A percentile compares a stretch with the other conserved stretches of the same genome.
Conservation (phyloP, 1,139 yeast genomes). For the Pneumocystis oryctolagi region DNA sequence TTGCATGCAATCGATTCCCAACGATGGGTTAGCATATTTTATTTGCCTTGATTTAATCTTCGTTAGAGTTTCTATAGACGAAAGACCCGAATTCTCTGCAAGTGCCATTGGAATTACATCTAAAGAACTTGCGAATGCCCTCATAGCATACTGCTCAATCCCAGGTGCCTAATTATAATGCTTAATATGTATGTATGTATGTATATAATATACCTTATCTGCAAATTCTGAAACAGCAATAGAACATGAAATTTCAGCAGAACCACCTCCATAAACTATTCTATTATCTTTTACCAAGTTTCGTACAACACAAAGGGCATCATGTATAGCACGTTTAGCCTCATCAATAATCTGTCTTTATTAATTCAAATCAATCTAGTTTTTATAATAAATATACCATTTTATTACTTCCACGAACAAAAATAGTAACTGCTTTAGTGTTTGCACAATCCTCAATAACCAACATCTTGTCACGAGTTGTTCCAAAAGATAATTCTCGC, state of each 20-base stretch:
- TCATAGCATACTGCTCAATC: conserved; percentile 93
- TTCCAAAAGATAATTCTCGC: conserved; percentile 83
- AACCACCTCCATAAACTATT: conserved; percentile 97
- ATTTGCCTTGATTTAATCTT: conserved; percentile 73
- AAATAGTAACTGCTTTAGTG: conserved; percentile 82
- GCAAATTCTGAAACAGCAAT: conserved; percentile 85
- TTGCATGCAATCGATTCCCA: conserved; percentile 92
- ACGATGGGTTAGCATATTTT: conserved; percentile 47
- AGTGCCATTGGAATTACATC: conserved; percentile 88
- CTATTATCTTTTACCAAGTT: conserved; percentile 82
- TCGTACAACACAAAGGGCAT: conserved; percentile 92
- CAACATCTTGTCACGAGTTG: conserved; percentile 90
- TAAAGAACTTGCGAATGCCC: conserved; percentile 82
- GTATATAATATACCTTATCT: conserved; percentile 48
- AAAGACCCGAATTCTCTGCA: conserved; percentile 92
- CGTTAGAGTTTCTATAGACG: conserved; percentile 82
- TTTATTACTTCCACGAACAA: conserved; percentile 87
- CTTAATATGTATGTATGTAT: not conserved
- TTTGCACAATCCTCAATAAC: conserved; percentile 84
- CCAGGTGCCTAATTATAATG: conserved; percentile 29
- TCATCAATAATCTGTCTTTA: conserved; percentile 56
- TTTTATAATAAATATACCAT: conserved; percentile 32
- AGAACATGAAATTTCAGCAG: conserved; percentile 89
- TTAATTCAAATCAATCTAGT: not conserved
- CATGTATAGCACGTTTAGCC: conserved; percentile 91